These are phyloP conservation scores for Mycosphaerelloides madeirae DNA, from an alignment of 2,329 filamentous ascomycete species.

Conservation along the genomic window DNA sequence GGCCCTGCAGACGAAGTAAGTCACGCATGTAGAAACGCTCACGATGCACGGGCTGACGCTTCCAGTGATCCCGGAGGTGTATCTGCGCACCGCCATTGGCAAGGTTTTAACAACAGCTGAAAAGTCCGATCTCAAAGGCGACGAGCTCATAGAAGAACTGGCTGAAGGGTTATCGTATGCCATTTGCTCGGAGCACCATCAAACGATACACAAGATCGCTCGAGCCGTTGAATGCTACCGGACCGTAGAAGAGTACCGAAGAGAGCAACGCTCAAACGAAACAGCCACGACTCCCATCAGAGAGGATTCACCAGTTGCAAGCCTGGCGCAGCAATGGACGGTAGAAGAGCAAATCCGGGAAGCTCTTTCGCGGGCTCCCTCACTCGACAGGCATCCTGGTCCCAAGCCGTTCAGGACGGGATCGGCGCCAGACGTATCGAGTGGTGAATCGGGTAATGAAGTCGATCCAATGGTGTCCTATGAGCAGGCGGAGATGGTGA, in stretches of 20 bases:
- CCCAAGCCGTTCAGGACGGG: no score
- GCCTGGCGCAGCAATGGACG: no score
- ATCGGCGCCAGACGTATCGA: no score
- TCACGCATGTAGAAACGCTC: not conserved
- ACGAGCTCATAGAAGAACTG: conserved; percentile 7
- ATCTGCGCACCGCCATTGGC: conserved; percentile 6
- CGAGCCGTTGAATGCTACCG: conserved; percentile 8
- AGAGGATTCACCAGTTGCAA: no score
- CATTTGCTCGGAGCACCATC: conserved; percentile 12
- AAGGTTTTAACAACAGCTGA: conserved; percentile 9
- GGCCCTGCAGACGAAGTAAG: conserved; percentile 2
- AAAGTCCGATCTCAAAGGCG: conserved; percentile 6
- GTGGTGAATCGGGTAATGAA: no score
- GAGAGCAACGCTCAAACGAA: not conserved
- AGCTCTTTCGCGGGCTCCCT: no score
- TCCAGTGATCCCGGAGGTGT: conserved; percentile 9
- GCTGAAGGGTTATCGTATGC: conserved; percentile 8
- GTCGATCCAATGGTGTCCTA: no score
- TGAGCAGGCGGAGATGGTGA: no score
- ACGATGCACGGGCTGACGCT: not conserved
- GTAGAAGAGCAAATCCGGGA: no score
- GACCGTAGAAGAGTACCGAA: conserved; percentile 9
- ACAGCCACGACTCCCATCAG: no score
- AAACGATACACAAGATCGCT: conserved; percentile 7
- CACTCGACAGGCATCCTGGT: no score